Conservation (phyloP, 2,329 filamentous ascomycete genomes). For the Achaetomium macrosporum region DNA sequence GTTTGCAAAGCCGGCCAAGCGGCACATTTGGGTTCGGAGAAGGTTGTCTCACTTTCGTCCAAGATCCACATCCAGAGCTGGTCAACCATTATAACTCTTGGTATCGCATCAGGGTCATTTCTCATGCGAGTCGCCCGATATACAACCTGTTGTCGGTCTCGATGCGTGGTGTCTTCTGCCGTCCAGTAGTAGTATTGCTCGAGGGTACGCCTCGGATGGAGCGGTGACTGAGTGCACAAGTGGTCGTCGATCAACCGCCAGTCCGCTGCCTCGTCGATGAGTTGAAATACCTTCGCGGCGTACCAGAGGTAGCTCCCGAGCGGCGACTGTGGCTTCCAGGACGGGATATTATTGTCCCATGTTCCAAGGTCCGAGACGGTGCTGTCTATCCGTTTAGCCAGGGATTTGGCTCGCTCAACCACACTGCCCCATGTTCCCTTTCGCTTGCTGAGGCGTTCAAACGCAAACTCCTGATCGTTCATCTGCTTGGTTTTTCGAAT, state of each 20-base stretch:
- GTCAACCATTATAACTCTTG: constrained; percentile 30
- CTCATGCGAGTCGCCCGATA: constrained; percentile 22
- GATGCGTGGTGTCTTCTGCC: constrained; percentile 29
- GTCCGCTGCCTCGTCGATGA: constrained; percentile 24
- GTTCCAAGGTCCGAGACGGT: constrained; percentile 8
- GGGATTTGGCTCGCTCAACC: constrained; percentile 15
- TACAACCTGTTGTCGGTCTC: constrained; percentile 29
- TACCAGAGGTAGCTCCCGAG: constrained; percentile 20
- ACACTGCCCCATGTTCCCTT: constrained; percentile 21
- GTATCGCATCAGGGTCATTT: constrained; percentile 16
- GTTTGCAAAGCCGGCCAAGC: too few species aligned
- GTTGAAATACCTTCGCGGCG: constrained; percentile 20
- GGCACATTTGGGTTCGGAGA: too few species aligned
- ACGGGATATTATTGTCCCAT: constrained; percentile 13
- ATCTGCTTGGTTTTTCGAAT: constrained; percentile 16
- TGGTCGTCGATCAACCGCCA: constrained; percentile 23
- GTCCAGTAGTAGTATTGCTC: constrained; percentile 36
- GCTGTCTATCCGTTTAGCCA: constrained; percentile 16
- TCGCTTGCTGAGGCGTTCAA: constrained; percentile 19
- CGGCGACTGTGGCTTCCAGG: constrained; percentile 18
- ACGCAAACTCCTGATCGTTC: constrained; percentile 15
- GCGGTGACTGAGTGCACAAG: constrained; percentile 24
- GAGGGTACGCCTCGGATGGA: constrained; percentile 32
- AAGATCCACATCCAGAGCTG: constrained; percentile 26
- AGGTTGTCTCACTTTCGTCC: constrained; percentile 24